phyloP scores from a whole-genome alignment of 148 eudicot species.

The Cornus kousa region DNA sequence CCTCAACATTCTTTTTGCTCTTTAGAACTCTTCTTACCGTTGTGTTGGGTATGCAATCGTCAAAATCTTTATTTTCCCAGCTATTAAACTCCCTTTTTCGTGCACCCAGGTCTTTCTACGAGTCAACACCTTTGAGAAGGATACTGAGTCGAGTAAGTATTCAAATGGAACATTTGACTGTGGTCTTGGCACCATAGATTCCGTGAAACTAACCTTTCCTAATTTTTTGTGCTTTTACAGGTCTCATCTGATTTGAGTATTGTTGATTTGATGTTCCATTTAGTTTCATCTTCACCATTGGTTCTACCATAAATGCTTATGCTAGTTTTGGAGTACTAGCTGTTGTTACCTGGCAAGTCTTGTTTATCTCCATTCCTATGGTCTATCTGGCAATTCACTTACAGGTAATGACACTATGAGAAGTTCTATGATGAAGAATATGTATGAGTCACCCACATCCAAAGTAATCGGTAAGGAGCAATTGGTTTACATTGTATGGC shows the following conservation, averaged over 20 bases:
- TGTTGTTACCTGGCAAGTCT: slow-evolving; percentile 86
- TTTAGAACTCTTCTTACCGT: slow-evolving; percentile 45
- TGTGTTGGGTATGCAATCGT: slow-evolving; percentile 53
- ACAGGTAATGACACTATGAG: slow-evolving; percentile 49
- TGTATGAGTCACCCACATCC: not conserved
- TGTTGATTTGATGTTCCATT: slow-evolving; percentile 79
- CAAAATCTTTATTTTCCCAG: slow-evolving; percentile 56
- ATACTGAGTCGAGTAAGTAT: too few species aligned
- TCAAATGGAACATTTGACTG: too few species aligned
- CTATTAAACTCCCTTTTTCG: too few species aligned
- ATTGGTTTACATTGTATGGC: too few species aligned
- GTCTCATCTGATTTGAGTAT: slow-evolving; percentile 85
- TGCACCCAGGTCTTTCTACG: too few species aligned
- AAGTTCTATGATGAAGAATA: not conserved
- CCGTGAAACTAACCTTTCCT: too few species aligned
- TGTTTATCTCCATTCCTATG: slow-evolving; percentile 79
- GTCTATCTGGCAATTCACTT: slow-evolving; percentile 56
- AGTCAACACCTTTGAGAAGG: too few species aligned
- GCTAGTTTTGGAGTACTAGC: slow-evolving; percentile 66
- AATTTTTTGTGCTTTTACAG: slow-evolving; percentile 26
- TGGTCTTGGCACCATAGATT: too few species aligned
- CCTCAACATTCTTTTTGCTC: slow-evolving; percentile 40
- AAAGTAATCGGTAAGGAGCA: not conserved
- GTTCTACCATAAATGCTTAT: slow-evolving; percentile 53
- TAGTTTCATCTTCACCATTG: slow-evolving; percentile 53